Conservation (phyloP, 2,329 filamentous ascomycete species). For the Lecanoromycetidae sp. region DNA sequence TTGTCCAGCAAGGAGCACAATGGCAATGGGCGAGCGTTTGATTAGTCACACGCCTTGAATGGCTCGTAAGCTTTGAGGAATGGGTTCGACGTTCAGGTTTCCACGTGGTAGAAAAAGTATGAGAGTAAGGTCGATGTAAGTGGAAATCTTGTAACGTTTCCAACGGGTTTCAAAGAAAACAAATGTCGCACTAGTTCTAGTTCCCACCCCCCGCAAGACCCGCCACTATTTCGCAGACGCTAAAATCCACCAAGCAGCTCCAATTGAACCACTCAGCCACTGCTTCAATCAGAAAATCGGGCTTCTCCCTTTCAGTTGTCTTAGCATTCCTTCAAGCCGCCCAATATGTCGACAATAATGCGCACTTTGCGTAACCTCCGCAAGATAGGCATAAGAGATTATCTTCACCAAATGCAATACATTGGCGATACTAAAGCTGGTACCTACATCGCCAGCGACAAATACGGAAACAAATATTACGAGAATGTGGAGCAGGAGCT, state of each 20-base stretch:
- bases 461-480: slow-evolving; percentile 93
- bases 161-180: too few relatives aligned
- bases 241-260: too few relatives aligned
- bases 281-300: too few relatives aligned
- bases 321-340: background rate
- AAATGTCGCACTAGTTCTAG: too few relatives aligned
- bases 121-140: too few relatives aligned
- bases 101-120: too few relatives aligned
- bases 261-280: too few relatives aligned
- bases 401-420: slow-evolving; percentile 69
- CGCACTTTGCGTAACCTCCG: slow-evolving; percentile 80
- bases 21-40: background rate
- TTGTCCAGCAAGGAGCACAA: background rate
- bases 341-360: slow-evolving; percentile 75
- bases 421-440: slow-evolving; percentile 87
- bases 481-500: slow-evolving; percentile 87
- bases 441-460: slow-evolving; percentile 69
- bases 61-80: too few relatives aligned
- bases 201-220: too few relatives aligned
- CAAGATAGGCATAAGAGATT: slow-evolving; percentile 84
- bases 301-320: background rate
- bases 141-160: too few relatives aligned
- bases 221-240: too few relatives aligned
- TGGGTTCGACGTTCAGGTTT: too few relatives aligned
- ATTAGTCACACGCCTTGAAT: background rate